Percentiles rank a stretch among this genome's conserved stretches.
These are phyloP conservation scores for Ophiostoma tasmaniense DNA, from an alignment of 2,329 filamentous ascomycete species.

Conservation along the genomic window DNA sequence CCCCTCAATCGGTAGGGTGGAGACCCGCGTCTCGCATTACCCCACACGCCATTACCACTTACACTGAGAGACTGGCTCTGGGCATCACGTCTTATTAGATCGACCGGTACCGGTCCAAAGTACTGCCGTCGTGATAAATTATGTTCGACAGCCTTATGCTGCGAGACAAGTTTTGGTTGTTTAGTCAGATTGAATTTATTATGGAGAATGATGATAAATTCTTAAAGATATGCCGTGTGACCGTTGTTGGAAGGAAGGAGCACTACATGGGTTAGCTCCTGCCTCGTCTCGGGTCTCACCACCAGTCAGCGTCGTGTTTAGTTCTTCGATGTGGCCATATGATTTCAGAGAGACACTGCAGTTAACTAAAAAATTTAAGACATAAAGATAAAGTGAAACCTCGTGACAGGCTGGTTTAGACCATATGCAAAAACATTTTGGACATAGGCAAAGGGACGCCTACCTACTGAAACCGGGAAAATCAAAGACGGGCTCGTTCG, in stretches of 20 bases:
- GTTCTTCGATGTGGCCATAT: not conserved
- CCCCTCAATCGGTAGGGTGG: not conserved
- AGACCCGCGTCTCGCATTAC: not conserved
- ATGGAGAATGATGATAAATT: not conserved
- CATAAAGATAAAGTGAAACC: not conserved
- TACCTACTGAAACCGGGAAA: not conserved
- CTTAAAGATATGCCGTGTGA: not conserved
- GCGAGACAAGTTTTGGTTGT: not conserved
- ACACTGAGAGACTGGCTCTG: not conserved
- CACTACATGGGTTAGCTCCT: not conserved
- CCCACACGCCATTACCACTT: not conserved
- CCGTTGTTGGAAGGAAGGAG: not conserved
- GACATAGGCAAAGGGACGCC: not conserved
- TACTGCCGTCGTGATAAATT: not conserved
- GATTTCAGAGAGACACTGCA: not conserved
- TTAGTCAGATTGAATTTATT: not conserved
- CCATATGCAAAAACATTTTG: not conserved
- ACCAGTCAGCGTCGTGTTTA: not conserved
- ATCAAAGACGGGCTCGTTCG: not conserved
- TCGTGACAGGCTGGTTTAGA: not conserved
- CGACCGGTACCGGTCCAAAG: not conserved
- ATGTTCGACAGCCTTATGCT: not conserved
- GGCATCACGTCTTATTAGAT: not conserved
- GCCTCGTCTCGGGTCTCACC: not conserved
- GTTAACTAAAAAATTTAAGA: not conserved